These are phyloP conservation scores for Albatrellus sp. DNA, from an alignment of 1,284 basidiomycete species.

Conservation along the genomic window DNA sequence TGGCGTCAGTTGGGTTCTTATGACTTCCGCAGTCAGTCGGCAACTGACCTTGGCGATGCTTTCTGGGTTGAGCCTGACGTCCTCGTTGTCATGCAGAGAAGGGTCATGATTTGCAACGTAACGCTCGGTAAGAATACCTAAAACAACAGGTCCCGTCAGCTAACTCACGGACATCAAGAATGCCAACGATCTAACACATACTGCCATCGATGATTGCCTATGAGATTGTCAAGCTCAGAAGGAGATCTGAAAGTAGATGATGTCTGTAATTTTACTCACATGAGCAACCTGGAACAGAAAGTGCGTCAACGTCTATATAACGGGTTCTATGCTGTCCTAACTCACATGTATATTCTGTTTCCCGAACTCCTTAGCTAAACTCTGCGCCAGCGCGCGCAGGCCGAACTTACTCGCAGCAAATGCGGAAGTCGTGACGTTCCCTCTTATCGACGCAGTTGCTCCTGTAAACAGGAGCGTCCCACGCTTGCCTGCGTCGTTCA, in stretches of 20 bases:
- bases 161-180: not conserved
- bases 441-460: slow-evolving; percentile 57
- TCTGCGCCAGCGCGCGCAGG: slow-evolving; percentile 57
- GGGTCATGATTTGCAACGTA: slow-evolving; percentile 18
- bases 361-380: slow-evolving; percentile 69
- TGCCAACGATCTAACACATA: slow-evolving; percentile 4
- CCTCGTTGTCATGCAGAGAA: slow-evolving; percentile 33
- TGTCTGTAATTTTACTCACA: slow-evolving; percentile 25
- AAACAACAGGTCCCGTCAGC: not conserved
- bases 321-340: not conserved
- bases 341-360: slow-evolving; percentile 67
- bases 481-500: slow-evolving; percentile 32
- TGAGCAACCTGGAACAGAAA: slow-evolving; percentile 38
- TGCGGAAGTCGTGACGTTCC: slow-evolving; percentile 50
- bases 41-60: slow-evolving; percentile 49
- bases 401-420: slow-evolving; percentile 65
- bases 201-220: slow-evolving; percentile 29
- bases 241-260: not conserved
- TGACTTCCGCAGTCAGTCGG: not conserved
- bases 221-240: not conserved
- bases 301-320: not conserved
- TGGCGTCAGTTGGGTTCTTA: not conserved
- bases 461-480: slow-evolving; percentile 72
- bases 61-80: slow-evolving; percentile 41
- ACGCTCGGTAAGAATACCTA: slow-evolving; percentile 38